These are phyloP conservation scores for Solanum aculeatissimum DNA, from an alignment of 305 asterid species.

Conservation along the genomic window DNA sequence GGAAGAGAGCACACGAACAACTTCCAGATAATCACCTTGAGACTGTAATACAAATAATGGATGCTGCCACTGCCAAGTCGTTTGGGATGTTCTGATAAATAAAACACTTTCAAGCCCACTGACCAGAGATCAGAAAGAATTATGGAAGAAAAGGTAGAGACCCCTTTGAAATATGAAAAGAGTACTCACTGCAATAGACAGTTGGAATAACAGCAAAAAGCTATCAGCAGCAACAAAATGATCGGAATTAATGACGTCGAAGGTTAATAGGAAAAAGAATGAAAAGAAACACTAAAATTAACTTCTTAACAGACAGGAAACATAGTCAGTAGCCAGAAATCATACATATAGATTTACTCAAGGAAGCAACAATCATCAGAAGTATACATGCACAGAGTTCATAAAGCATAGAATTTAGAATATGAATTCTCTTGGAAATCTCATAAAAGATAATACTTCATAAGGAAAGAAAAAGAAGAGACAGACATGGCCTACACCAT, in stretches of 20 bases:
- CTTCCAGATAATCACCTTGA: background rate
- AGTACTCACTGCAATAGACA: conserved; percentile 55
- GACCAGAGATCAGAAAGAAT: background rate
- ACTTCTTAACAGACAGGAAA: background rate
- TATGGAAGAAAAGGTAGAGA: background rate
- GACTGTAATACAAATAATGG: background rate
- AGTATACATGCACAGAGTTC: background rate
- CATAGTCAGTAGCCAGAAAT: background rate
- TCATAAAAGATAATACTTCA: background rate
- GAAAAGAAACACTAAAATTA: background rate
- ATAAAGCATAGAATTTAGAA: background rate
- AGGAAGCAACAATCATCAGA: background rate
- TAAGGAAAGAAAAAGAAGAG: background rate
- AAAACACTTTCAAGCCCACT: background rate
- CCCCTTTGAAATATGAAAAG: background rate
- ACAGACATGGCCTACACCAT: background rate
- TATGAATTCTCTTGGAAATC: background rate
- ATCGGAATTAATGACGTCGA: conserved; percentile 35
- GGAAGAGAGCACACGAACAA: background rate
- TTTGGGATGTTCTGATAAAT: background rate
- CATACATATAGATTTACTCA: background rate
- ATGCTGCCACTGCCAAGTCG: background rate
- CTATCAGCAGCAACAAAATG: conserved; percentile 38
- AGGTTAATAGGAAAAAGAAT: background rate
- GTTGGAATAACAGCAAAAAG: conserved; percentile 64